Evolutionary conservation across 2,329 filamentous ascomycete species (phyloP), one percentile per base, ranked within the genome.

Genomic region (Colletotrichum kahawae): DNA sequence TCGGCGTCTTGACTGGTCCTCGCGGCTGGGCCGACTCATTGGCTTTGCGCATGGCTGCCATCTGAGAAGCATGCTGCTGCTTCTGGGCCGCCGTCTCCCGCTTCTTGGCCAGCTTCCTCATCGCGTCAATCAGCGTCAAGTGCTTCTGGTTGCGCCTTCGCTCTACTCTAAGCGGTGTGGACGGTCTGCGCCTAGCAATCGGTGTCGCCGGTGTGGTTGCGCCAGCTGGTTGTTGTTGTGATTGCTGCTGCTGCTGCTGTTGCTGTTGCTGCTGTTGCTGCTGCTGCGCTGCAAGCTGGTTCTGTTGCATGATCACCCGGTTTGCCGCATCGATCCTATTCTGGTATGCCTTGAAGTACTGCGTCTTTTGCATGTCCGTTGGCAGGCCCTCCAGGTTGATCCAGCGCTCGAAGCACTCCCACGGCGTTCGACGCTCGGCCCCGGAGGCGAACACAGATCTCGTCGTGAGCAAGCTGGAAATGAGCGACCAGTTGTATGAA

Each of bases 341-440:
- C 77, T 91, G 92, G 81, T 93, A 93, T 2, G 90, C 85, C 80
- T 95, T 95, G 88, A 98, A 99, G 82, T 98, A 99, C 59, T 96
- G 94, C 1, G 95, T 98, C 85, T 98, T 98, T 21, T 94, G 93
- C 93, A 98, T 97, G 78, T 99, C 97, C 13, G 93, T 92, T 6
- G 97, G 96, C 48, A 98, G 88, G 1, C 96, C 95, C 85, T 98
- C 97, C 14, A 98, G 87, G 78, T 94, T 93, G 70, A 98, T 94
- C 96, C 96, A 99, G 57, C 97, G 92, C 84, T 99, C 97, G 80
- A 99, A 99, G 82, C 97, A 99, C 85, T 99, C 97, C 97, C 97
- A 99, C 0, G 96, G 95, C 4, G 96, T 98, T 63, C 97, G 92
- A 76, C 97, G 91, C 82, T 98, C 96, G 13, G 95, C 92, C 2